Conservation (phyloP, 2,329 filamentous ascomycete genomes). For the Chaetomiaceae sp. region DNA sequence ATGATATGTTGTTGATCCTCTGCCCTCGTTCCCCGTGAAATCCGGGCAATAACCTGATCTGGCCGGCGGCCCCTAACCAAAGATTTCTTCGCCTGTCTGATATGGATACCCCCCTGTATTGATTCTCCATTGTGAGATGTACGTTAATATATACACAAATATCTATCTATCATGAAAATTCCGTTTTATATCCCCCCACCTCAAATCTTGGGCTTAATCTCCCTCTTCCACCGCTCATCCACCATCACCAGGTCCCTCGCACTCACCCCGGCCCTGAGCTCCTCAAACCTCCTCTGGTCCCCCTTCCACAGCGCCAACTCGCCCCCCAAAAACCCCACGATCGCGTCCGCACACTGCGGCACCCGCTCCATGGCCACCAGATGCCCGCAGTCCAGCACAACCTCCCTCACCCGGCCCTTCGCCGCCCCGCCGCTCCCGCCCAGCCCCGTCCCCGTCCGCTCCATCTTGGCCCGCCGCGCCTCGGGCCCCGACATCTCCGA, state of each 20-base stretch:
- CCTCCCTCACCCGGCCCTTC: conserved; percentile 63
- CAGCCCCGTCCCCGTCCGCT: conserved; percentile 58
- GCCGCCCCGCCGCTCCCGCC: conserved; percentile 63
- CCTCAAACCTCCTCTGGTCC: conserved; percentile 53
- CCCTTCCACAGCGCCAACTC: conserved; percentile 55
- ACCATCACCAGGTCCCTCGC: conserved; percentile 54
- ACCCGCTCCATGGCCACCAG: conserved; percentile 80
- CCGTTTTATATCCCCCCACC: too few relatives aligned
- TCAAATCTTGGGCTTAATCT: conserved; percentile 16
- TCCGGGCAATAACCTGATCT: too few relatives aligned
- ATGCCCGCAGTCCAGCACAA: conserved; percentile 67
- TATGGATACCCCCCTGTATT: too few relatives aligned
- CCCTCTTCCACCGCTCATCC: conserved; percentile 45
- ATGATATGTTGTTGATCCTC: too few relatives aligned
- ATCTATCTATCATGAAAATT: too few relatives aligned
- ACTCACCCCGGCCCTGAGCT: conserved; percentile 42
- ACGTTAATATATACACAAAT: too few relatives aligned
- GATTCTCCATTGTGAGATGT: too few relatives aligned
- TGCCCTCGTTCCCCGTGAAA: too few relatives aligned
- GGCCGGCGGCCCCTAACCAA: too few relatives aligned
- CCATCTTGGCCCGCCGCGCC: conserved; percentile 55
- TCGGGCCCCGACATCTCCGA: conserved; percentile 53
- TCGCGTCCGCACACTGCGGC: conserved; percentile 57
- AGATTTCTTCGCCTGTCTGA: too few relatives aligned
- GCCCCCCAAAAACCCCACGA: conserved; percentile 52